These are phyloP conservation scores for Exophiala calicioides DNA, from an alignment of 2,329 filamentous ascomycete species.

Conservation along the genomic window DNA sequence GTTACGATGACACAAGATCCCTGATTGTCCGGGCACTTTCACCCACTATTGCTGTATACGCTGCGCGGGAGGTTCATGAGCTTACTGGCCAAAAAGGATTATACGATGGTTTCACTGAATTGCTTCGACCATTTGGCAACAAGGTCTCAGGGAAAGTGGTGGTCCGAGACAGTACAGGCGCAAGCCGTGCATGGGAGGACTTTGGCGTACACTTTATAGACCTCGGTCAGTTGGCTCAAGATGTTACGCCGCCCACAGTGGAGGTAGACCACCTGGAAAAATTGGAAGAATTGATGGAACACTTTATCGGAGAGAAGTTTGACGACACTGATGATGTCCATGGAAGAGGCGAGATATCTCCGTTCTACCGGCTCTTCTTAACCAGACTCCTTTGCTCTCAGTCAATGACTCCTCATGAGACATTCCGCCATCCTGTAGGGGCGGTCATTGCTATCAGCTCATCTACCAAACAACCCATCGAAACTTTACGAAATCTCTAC, in stretches of 20 bases:
- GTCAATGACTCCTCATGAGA: conserved; percentile 80
- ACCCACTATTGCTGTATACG: conserved; percentile 81
- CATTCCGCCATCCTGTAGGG: conserved; percentile 90
- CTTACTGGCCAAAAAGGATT: conserved; percentile 83
- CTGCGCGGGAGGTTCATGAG: conserved; percentile 82
- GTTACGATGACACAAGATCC: conserved; percentile 58
- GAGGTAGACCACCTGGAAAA: conserved; percentile 20
- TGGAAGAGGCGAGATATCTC: conserved; percentile 55
- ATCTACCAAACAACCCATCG: conserved; percentile 77
- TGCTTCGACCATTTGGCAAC: conserved; percentile 90
- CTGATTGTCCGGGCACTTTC: conserved; percentile 83
- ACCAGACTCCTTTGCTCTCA: conserved; percentile 78
- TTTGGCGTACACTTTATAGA: conserved; percentile 84
- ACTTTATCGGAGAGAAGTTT: conserved; percentile 25
- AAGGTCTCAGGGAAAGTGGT: conserved; percentile 82
- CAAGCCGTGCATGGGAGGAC: conserved; percentile 81
- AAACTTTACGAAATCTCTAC: conserved; percentile 82
- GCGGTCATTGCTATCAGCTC: conserved; percentile 96
- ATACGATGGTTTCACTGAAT: conserved; percentile 74
- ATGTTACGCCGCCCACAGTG: conserved; percentile 10
- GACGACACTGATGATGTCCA: conserved; percentile 17
- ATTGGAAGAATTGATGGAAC: conserved; percentile 31
- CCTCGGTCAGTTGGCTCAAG: conserved; percentile 52
- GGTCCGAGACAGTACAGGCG: conserved; percentile 84
- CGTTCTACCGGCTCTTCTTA: conserved; percentile 83